Percentiles rank a stretch among this genome's conserved stretches.
phyloP scores from a whole-genome alignment of 345 rosid species.

The Pugionium dolabratum region DNA sequence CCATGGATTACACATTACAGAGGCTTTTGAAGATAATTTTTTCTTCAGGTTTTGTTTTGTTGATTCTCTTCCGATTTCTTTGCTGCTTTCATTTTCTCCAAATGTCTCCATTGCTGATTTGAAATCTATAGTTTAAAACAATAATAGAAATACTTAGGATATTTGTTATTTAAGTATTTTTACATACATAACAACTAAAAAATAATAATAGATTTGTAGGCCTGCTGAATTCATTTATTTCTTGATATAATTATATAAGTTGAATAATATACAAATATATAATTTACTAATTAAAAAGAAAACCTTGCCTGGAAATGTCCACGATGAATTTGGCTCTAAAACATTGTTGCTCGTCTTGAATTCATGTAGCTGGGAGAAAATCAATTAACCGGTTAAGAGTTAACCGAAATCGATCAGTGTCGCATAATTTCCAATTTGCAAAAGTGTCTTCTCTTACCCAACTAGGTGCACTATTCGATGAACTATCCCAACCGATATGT shows the following conservation, averaged over 20 bases:
- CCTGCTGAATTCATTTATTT: neutral
- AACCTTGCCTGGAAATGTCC: constrained; percentile 76
- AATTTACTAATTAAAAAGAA: neutral
- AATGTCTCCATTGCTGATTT: constrained; percentile 34
- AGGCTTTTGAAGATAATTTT: constrained; percentile 37
- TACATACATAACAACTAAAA: neutral
- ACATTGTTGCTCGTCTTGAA: constrained; percentile 58
- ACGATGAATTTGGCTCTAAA: constrained; percentile 52
- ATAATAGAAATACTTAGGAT: neutral
- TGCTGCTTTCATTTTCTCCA: constrained; percentile 34
- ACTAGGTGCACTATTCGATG: constrained; percentile 70
- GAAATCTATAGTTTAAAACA: constrained; percentile 24
- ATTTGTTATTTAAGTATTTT: neutral
- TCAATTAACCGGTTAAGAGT: constrained; percentile 1
- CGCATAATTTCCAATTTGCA: neutral
- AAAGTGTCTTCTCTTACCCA: constrained; percentile 65
- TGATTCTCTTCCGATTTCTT: constrained; percentile 31
- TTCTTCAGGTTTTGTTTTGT: constrained; percentile 33
- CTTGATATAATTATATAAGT: too few relatives aligned
- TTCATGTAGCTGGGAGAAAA: constrained; percentile 62
- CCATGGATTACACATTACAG: constrained; percentile 34
- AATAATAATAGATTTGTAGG: neutral
- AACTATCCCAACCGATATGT: constrained; percentile 90
- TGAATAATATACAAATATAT: neutral
- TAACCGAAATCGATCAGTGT: constrained; percentile 7